Conservation (phyloP, 2,329 filamentous ascomycete species). For the Tolypocladium nubicola region DNA sequence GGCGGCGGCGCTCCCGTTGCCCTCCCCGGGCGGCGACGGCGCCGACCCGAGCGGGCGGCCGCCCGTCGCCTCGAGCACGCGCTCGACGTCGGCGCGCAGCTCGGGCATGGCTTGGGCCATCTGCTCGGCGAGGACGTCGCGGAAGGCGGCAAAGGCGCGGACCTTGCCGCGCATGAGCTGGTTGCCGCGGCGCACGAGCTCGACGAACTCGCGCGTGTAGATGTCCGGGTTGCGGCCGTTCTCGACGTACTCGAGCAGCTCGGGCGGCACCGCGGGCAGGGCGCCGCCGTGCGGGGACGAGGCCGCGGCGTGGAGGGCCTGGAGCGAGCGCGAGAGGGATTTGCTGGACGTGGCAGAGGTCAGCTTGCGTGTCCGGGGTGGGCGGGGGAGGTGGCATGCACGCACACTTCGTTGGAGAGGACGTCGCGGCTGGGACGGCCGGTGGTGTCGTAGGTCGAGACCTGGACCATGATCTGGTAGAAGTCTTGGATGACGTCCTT, state of each 20-base stretch:
- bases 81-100: conserved; percentile 40
- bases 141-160: conserved; percentile 47
- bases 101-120: conserved; percentile 49
- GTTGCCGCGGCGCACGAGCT: conserved; percentile 55
- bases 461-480: conserved; percentile 53
- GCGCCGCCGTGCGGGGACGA: conserved; percentile 20
- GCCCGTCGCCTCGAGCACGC: conserved; percentile 37
- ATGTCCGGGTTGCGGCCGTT: conserved; percentile 64
- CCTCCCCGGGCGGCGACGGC: background rate
- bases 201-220: conserved; percentile 64
- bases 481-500: conserved; percentile 54
- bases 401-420: conserved; percentile 41
- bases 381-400: background rate
- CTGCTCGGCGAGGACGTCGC: conserved; percentile 51
- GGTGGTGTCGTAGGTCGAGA: conserved; percentile 47
- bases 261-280: conserved; percentile 46
- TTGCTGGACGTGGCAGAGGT: conserved; percentile 14
- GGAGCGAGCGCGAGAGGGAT: conserved; percentile 27
- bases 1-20: background rate
- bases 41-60: conserved; percentile 9
- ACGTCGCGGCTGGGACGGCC: conserved; percentile 42
- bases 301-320: conserved; percentile 28
- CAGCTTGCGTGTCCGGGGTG: background rate
- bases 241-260: conserved; percentile 59
- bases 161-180: conserved; percentile 57